Conservation (phyloP, 163 green algal species). For the Prototheca wickerhamii region DNA sequence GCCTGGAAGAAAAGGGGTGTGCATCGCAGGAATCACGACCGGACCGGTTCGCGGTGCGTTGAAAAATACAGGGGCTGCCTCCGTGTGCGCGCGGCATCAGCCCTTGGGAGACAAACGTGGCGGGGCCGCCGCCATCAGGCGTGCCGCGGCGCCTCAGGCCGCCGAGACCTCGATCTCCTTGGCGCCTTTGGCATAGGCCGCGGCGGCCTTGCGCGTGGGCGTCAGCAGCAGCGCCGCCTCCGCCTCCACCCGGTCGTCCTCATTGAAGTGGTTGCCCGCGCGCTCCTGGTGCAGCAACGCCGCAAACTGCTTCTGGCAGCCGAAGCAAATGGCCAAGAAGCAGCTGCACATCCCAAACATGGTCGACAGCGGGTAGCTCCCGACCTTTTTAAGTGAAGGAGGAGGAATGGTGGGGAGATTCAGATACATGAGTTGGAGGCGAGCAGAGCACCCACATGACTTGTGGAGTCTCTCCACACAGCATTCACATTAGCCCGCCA, state of each 20-base stretch:
- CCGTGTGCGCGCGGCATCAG: not conserved
- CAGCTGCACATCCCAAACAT: conserved; percentile 90
- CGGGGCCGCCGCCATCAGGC: not conserved
- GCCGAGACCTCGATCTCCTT: no score
- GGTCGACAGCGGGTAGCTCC: conserved; percentile 67
- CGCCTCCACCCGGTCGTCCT: not conserved
- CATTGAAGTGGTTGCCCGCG: conserved; percentile 10
- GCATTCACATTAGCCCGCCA: not conserved
- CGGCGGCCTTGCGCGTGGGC: not conserved
- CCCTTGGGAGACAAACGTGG: not conserved
- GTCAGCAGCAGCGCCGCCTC: not conserved
- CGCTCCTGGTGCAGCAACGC: conserved; percentile 13
- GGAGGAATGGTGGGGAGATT: not conserved
- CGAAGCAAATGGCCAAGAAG: conserved; percentile 31
- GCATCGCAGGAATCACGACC: not conserved
- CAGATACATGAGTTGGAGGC: not conserved
- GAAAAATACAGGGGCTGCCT: not conserved
- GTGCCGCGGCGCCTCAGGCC: no score
- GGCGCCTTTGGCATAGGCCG: not conserved
- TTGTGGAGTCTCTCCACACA: not conserved
- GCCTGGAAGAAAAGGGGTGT: not conserved
- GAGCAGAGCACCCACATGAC: not conserved
- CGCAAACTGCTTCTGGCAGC: conserved; percentile 31
- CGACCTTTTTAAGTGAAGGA: conserved; percentile 33
- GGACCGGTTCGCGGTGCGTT: not conserved